phyloP scores from a whole-genome alignment of 306 rosid species.

The Vigna reflexopilosa region DNA sequence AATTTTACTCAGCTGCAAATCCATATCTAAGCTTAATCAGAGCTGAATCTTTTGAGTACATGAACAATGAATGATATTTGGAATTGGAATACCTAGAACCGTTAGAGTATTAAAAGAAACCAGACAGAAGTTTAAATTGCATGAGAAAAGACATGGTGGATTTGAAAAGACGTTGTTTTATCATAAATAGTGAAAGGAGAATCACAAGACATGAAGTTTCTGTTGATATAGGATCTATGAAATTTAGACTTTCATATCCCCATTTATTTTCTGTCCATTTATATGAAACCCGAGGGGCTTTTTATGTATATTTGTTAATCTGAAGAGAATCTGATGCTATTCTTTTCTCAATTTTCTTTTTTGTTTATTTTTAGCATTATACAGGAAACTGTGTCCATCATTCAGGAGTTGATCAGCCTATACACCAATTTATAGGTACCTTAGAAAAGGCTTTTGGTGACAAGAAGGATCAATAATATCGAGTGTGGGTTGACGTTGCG shows the following conservation, averaged over 20 bases:
- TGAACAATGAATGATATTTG: constrained; percentile 16
- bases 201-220: constrained; percentile 35
- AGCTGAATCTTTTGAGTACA: constrained; percentile 38
- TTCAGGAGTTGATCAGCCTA: constrained; percentile 55
- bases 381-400: constrained; percentile 63
- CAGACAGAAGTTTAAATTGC: constrained; percentile 15
- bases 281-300: constrained; percentile 1
- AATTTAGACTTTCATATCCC: constrained; percentile 24
- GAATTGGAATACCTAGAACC: constrained; percentile 12
- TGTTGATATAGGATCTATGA: constrained; percentile 21
- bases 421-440: constrained; percentile 45
- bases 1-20: not conserved
- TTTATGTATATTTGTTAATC: constrained; percentile 29
- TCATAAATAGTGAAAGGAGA: constrained; percentile 17
- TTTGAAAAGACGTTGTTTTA: constrained; percentile 3
- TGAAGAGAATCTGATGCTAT: not conserved
- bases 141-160: constrained; percentile 3
- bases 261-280: constrained; percentile 1
- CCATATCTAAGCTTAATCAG: constrained; percentile 1
- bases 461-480: constrained; percentile 56
- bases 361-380: constrained; percentile 46
- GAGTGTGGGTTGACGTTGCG: constrained; percentile 69
- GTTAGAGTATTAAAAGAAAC: constrained; percentile 16
- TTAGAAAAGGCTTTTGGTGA: constrained; percentile 40
- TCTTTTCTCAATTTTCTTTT: constrained; percentile 25